Percentiles rank a stretch among this genome's conserved stretches.
These are phyloP conservation scores for Echinochloa phyllopogon DNA, from an alignment of 176 grass and related monocot genomes.

Conservation along the genomic window DNA sequence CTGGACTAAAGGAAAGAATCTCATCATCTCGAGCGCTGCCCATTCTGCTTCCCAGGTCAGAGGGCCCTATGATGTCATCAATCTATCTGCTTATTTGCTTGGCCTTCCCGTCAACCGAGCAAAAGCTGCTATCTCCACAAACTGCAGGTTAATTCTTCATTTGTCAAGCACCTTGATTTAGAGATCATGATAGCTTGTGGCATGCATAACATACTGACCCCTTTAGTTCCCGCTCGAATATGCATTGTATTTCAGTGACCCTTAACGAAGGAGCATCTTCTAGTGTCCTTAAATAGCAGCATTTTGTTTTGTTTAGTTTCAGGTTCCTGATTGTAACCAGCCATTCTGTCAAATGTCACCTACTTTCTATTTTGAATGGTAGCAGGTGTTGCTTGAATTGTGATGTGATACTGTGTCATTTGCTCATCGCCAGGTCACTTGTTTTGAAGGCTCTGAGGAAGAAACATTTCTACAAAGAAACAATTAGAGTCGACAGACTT, in stretches of 20 bases:
- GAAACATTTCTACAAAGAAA: constrained; percentile 92
- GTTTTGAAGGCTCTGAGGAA: constrained; percentile 71
- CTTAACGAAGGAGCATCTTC: background rate
- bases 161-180: background rate
- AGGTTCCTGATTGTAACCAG: constrained; percentile 18
- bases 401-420: background rate
- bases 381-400: background rate
- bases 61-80: constrained; percentile 79
- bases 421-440: constrained; percentile 54
- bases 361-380: background rate
- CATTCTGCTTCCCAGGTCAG: constrained; percentile 64
- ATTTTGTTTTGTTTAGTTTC: constrained; percentile 15
- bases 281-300: background rate
- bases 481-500: constrained; percentile 75
- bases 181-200: background rate
- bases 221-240: background rate
- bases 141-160: constrained; percentile 58
- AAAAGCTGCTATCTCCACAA: constrained; percentile 68
- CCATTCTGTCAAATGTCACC: background rate
- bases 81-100: constrained; percentile 73
- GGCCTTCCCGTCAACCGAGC: constrained; percentile 75
- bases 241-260: background rate
- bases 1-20: constrained; percentile 85
- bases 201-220: background rate
- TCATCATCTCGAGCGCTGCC: constrained; percentile 88